Evolutionary conservation across 331 rosid species (phyloP).

Genomic region (Stylosanthes scabra): DNA sequence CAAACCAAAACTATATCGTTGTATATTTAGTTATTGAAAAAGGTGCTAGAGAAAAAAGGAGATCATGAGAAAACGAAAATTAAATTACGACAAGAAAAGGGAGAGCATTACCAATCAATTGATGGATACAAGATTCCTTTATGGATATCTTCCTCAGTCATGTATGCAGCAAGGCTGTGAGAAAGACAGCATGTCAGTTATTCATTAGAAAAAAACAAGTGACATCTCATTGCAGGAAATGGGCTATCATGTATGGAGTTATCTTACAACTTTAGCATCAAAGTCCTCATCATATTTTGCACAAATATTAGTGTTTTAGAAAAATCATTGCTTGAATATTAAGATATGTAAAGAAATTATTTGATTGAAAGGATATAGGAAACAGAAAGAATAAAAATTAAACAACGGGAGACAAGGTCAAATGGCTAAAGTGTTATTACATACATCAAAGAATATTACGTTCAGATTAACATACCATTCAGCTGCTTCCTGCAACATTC

Average conservation of each 20-base stretch:
- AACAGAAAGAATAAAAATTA: constrained; percentile 24
- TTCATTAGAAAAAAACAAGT: constrained; percentile 25
- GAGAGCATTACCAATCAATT: constrained; percentile 63
- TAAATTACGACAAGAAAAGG: neutral
- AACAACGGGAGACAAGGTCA: constrained; percentile 30
- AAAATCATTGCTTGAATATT: constrained; percentile 7
- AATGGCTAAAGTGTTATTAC: constrained; percentile 18
- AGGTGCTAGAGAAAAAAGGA: neutral
- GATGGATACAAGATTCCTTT: constrained; percentile 89
- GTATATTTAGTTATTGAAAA: neutral
- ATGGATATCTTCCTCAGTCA: constrained; percentile 77
- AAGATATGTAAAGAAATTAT: neutral
- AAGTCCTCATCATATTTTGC: neutral
- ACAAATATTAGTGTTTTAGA: neutral
- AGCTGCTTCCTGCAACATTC: constrained; percentile 90
- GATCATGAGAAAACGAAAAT: constrained; percentile 29
- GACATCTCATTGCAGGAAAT: constrained; percentile 4
- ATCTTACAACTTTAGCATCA: neutral
- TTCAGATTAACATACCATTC: constrained; percentile 65
- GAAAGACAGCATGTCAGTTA: constrained; percentile 51
- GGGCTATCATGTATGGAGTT: constrained; percentile 5
- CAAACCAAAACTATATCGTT: neutral
- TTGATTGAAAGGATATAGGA: constrained; percentile 20
- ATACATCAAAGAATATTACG: constrained; percentile 21
- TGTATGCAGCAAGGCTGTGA: constrained; percentile 93